Evolutionary conservation across 805 yeast genomes (phyloP), one percentile per base, ranked within the genome.

Genomic region (Brettanomyces sp.): DNA sequence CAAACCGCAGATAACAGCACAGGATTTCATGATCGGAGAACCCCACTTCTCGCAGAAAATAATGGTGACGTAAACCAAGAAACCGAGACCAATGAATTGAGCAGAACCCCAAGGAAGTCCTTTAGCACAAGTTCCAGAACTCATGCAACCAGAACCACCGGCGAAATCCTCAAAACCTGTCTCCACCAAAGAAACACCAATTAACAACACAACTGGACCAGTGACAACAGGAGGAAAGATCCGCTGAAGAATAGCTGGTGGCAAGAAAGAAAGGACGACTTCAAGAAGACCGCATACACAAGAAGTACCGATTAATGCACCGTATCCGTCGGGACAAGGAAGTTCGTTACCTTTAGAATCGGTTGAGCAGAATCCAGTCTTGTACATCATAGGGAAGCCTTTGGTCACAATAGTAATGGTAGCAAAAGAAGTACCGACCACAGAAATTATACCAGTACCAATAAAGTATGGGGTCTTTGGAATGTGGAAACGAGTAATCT

Each of bases 301-400:
- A n/a, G 89, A 83, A 7, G 95, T 84, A 35, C 83, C 96, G 50
- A 89, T 67, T 37, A 89, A 73, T n/a, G 80, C 79, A 53, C 96
- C 97, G 59, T 87, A 90, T 1, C 95, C 97, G 48, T 83, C 85
- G 5, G 95, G 95, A 67, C 97, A 90, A 4, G 96, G 75, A 44
- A 85, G 70, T 8, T 64, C 53, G 5, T 73, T 77, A 3, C 96
- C 96, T 50, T 78, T 82, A 3, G 73, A 71, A 33, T 67, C 81
- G 3, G 60, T 52, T 1, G 83, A 81, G 66, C 96, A 86, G 42
- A 61, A 66, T 4, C 95, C 95, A 40, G 68, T 70, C 4, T 57
- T 54, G 67, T 90, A 89, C 95, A 89, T 85, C 69, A 82, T 68
- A 18, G 95, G 90, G 52, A 89, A 67, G 2, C 89, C 84, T 36